Conservation (phyloP, 768 basidiomycete species). For the Exidia glandulosa region DNA sequence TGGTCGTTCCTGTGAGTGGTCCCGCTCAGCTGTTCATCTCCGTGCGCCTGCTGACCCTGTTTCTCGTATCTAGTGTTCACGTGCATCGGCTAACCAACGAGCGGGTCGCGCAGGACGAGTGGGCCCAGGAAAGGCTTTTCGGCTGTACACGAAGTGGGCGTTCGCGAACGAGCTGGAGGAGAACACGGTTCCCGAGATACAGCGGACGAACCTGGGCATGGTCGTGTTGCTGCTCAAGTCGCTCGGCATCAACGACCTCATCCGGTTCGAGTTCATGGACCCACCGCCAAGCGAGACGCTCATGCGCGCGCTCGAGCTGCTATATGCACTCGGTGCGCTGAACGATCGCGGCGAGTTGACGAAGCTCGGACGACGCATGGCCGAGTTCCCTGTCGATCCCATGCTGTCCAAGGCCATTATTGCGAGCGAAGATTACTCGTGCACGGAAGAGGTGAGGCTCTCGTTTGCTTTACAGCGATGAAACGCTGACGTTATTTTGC, state of each 20-base stretch:
- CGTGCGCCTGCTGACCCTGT: slow-evolving; percentile 2
- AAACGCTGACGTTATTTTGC: neutral
- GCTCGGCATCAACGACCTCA: slow-evolving; percentile 94
- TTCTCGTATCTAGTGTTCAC: slow-evolving; percentile 71
- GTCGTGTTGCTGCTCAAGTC: slow-evolving; percentile 93
- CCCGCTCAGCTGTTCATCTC: neutral
- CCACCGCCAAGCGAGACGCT: slow-evolving; percentile 97
- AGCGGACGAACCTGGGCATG: slow-evolving; percentile 94
- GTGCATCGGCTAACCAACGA: slow-evolving; percentile 94
- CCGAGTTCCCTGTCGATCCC: slow-evolving; percentile 97
- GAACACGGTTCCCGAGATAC: slow-evolving; percentile 97
- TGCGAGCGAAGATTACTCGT: slow-evolving; percentile 84
- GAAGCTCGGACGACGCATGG: slow-evolving; percentile 95
- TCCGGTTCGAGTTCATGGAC: slow-evolving; percentile 97
- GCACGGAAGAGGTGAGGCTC: slow-evolving; percentile 81
- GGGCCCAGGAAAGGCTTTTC: slow-evolving; percentile 94
- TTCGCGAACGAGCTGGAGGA: slow-evolving; percentile 92
- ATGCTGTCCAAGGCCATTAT: slow-evolving; percentile 96
- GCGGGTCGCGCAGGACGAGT: slow-evolving; percentile 97
- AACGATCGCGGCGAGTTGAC: slow-evolving; percentile 96
- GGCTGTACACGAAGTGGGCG: slow-evolving; percentile 98
- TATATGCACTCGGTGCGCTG: slow-evolving; percentile 92
- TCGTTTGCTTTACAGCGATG: neutral
- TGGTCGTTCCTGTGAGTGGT: slow-evolving; percentile 79
- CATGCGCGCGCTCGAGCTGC: slow-evolving; percentile 83